Conservation (phyloP, 306 rosid species). For the Cucurbita maxima region DNA sequence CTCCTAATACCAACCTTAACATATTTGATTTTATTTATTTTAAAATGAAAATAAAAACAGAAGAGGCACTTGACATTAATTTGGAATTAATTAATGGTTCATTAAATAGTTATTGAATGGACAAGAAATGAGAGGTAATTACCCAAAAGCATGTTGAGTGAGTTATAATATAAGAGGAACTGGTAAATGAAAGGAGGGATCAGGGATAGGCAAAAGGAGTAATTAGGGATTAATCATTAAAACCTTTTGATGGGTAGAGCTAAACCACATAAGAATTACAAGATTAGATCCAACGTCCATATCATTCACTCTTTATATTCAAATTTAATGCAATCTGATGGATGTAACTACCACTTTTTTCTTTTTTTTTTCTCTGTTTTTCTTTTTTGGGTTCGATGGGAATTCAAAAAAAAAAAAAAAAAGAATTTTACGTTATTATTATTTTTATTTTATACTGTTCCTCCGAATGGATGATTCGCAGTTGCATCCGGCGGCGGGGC, state of each 20-base stretch:
- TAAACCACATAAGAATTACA: neutral
- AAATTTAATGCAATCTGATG: slow-evolving; percentile 6
- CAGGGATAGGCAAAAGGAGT: neutral
- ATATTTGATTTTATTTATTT: neutral
- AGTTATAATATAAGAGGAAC: neutral
- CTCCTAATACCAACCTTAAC: neutral
- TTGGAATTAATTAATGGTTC: neutral
- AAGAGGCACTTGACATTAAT: neutral
- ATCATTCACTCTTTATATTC: slow-evolving; percentile 6
- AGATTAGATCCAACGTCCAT: slow-evolving; percentile 4
- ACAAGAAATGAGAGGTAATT: neutral
- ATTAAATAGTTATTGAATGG: neutral
- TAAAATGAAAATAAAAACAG: neutral
- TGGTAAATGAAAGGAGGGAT: neutral
- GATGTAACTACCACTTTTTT: neutral
- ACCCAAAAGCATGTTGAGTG: neutral
- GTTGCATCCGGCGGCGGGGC: neutral
- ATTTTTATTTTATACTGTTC: neutral
- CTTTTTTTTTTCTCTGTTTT: neutral
- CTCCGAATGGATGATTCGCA: neutral
- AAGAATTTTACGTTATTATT: slow-evolving; percentile 1
- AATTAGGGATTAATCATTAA: neutral
- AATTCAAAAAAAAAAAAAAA: neutral
- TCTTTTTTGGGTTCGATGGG: neutral
- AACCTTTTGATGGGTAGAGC: neutral